These are phyloP conservation scores for Candida sithepensis DNA, from an alignment of 805 yeast species.

Conservation along the genomic window DNA sequence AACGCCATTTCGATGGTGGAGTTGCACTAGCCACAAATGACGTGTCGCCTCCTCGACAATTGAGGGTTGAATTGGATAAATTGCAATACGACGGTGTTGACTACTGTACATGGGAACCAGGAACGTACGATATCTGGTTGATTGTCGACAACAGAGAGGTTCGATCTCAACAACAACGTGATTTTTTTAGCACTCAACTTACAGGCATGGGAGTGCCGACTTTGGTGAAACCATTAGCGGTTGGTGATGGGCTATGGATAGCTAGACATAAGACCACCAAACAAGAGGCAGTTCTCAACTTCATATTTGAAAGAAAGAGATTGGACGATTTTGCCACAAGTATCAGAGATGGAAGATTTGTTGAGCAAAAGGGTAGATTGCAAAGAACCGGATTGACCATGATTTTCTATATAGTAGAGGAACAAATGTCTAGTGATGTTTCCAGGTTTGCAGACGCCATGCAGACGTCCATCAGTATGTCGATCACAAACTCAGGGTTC, in stretches of 20 bases:
- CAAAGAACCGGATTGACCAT: constrained; percentile 63
- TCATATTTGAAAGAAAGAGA: constrained; percentile 86
- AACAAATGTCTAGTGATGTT: constrained; percentile 46
- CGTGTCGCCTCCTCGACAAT: neutral
- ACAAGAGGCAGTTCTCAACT: constrained; percentile 67
- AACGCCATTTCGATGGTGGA: too few species aligned
- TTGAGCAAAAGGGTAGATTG: constrained; percentile 81
- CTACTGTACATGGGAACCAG: constrained; percentile 59
- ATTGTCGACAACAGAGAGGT: constrained; percentile 82
- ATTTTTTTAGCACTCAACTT: constrained; percentile 60
- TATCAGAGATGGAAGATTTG: constrained; percentile 82
- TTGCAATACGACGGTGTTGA: constrained; percentile 12
- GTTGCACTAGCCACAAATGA: too few species aligned
- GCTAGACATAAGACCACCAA: constrained; percentile 61
- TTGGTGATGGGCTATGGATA: constrained; percentile 90
- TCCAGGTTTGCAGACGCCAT: constrained; percentile 58
- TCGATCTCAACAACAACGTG: constrained; percentile 62
- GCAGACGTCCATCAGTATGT: constrained; percentile 71
- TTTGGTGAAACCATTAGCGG: constrained; percentile 56
- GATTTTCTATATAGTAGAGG: constrained; percentile 79
- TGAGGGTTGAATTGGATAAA: neutral
- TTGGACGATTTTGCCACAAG: constrained; percentile 80
- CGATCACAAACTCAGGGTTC: constrained; percentile 63
- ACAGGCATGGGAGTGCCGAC: constrained; percentile 43
- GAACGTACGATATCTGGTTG: constrained; percentile 55